These are phyloP conservation scores for Sisymbrium altissimum DNA, from an alignment of 345 rosid species.

Conservation along the genomic window DNA sequence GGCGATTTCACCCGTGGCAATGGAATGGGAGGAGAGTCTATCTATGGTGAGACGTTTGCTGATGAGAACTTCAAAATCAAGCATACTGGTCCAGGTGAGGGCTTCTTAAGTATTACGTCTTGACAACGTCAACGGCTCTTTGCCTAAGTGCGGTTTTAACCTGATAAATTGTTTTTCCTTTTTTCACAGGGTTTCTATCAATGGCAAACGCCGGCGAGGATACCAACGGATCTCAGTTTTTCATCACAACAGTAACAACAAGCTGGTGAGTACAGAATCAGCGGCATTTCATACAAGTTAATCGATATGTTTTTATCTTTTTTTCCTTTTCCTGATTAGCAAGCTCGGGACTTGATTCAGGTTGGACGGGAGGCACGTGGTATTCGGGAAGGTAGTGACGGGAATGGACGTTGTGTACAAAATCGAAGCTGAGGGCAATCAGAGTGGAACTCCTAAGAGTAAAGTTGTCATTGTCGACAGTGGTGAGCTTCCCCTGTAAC, in stretches of 20 bases:
- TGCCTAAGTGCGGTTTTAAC: neutral
- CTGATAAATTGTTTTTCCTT: neutral
- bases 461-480: slow-evolving; percentile 88
- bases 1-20: slow-evolving; percentile 91
- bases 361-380: slow-evolving; percentile 95
- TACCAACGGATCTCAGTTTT: slow-evolving; percentile 96
- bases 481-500: slow-evolving; percentile 79
- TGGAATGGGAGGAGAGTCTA: slow-evolving; percentile 96
- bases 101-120: neutral
- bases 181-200: slow-evolving; percentile 61
- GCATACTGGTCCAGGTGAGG: slow-evolving; percentile 87
- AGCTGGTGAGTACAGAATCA: slow-evolving; percentile 55
- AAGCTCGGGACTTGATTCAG: slow-evolving; percentile 33
- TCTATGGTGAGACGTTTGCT: slow-evolving; percentile 87
- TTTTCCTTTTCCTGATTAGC: neutral
- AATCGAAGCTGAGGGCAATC: slow-evolving; percentile 89
- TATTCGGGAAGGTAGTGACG: slow-evolving; percentile 83
- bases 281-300: neutral
- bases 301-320: neutral
- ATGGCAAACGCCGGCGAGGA: slow-evolving; percentile 94
- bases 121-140: neutral
- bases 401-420: slow-evolving; percentile 97
- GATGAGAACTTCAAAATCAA: slow-evolving; percentile 96
- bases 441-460: slow-evolving; percentile 83
- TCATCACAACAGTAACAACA: slow-evolving; percentile 93